Base-by-base conservation (phyloP, 2,329 filamentous ascomycete species). In the Xylariaceae sp. region DNA sequence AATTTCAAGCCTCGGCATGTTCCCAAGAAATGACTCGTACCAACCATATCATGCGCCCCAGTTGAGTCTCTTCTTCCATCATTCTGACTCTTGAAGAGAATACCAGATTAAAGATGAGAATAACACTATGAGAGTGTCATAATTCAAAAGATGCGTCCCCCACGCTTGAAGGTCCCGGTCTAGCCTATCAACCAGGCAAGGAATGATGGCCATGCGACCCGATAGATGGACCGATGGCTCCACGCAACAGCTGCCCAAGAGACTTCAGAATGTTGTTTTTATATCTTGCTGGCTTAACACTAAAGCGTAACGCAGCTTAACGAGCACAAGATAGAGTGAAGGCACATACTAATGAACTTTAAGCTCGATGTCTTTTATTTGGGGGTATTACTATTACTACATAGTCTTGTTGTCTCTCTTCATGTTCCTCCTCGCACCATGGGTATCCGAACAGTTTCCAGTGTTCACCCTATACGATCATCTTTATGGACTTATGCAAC, bases 381-480 rank as follows among this genome's bases (percentile, higher is more conserved):
- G 38, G 52, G 53, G 53, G 57, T 55, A 56, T 58, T 57, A 51
- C 49, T 57, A 58, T 58, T 58, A 58, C 50, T 57, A 57, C 53
- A 58, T n/a, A 38, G 42, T 37, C 26, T 39, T 32, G 38, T 37
- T 34, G n/a, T n/a, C 38, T 39, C 36, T 39, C 38, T 44, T 50
- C 47, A 45, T 38, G 34, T 42, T 43, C 45, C 41, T 43, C 42
- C 41, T 40, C 44, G 34, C 48, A 39, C 37, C 37, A 30, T 34
- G 19, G n/a, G 29, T 13, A n/a, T 18, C 16, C 29, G 31, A 34
- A 35, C 32, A 30, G n/a, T n/a, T 18, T 13, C 11, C 19, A 18
- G 26, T 39, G 33, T 18, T 19, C 34, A 11, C 8, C 34, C 30
- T n/a, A 4, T 19, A 15, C 15, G 1, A 19, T 18, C 2, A 29